Base-by-base conservation (phyloP, 1,284 basidiomycete genomes). In the Sporisorium exsertum region DNA sequence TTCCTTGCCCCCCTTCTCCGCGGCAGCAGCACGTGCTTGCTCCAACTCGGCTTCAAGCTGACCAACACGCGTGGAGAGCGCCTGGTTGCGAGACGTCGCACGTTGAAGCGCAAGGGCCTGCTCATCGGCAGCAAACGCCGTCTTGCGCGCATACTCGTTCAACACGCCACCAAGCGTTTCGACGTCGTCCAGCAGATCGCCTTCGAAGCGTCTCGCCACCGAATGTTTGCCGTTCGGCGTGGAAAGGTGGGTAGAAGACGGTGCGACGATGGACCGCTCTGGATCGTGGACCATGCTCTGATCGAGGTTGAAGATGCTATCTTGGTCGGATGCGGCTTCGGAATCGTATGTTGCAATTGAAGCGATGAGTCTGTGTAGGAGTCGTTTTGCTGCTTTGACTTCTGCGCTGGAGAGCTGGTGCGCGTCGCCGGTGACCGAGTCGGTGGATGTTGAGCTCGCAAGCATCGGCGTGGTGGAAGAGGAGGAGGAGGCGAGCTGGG, bases 161-260 rank as follows among this genome's bases (percentile, higher is more conserved):
- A 60, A 63, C 3, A n/a, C 60, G 0, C 8, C 6, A 6, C 57
- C 54, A 1, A 70, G 32, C 1, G 40, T 18, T 24, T 55, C 63
- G 27, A 77, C 45, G 24, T 77, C 74, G 43, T 77, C 74, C 22
- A 77, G 16, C 9, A 77, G 43, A 26, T 77, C 74, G 2, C 45
- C 22, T 2, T 52, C 57, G 43, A 70, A 69, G 0, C 27, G 7
- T 5, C 69, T 29, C 13, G 37, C 26, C 0, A 72, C 55, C 2
- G 22, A 42, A n/a, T 37, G 51, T 22, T 69, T 60, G 12, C 57
- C 72, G 20, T 65, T 57, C 3, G 70, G 63, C 13, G 70, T 66
- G 1, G 60, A 22, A n/a, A 77, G 53, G 22, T 59, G 32, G 12
- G 63, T 51, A 7, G 32, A 42, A 2, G 33, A 18, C 0, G 74